Percentiles rank a stretch among this genome's conserved stretches.
Evolutionary conservation across 257 asterid genomes (phyloP).

Genomic region (Lycium ferocissimum): DNA sequence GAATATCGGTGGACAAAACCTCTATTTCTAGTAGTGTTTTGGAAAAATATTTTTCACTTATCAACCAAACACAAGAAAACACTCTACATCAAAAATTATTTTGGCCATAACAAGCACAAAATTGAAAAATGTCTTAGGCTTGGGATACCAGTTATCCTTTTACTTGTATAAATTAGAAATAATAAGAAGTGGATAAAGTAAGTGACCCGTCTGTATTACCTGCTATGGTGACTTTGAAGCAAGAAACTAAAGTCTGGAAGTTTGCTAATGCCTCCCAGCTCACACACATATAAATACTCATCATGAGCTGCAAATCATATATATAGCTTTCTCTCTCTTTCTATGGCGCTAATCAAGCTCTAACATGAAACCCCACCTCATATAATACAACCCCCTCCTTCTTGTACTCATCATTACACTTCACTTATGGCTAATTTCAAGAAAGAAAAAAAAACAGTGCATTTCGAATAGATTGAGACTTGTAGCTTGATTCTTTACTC

Average conservation of each 20-base stretch:
- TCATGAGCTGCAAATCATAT: constrained; percentile 22
- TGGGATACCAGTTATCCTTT: background rate
- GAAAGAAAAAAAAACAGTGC: no score
- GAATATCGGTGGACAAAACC: no score
- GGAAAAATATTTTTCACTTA: no score
- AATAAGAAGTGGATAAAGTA: constrained; percentile 16
- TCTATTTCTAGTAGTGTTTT: no score
- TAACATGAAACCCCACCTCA: constrained; percentile 41
- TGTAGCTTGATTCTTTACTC: no score
- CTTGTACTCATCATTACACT: background rate
- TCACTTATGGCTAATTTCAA: background rate
- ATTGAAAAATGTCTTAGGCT: no score
- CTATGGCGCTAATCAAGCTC: constrained; percentile 53
- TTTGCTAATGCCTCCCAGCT: constrained; percentile 47
- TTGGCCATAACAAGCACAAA: no score
- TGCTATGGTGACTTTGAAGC: constrained; percentile 36
- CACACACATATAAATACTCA: constrained; percentile 29
- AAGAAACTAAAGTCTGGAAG: constrained; percentile 20
- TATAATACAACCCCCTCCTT: background rate
- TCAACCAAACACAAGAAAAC: no score
- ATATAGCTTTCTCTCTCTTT: constrained; percentile 32
- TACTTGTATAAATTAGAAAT: background rate
- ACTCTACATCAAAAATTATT: no score
- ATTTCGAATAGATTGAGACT: no score
- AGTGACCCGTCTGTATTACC: constrained; percentile 15